Conservation (phyloP, 352 stramenopile genomes). For the Phytophthora kernoviae region DNA sequence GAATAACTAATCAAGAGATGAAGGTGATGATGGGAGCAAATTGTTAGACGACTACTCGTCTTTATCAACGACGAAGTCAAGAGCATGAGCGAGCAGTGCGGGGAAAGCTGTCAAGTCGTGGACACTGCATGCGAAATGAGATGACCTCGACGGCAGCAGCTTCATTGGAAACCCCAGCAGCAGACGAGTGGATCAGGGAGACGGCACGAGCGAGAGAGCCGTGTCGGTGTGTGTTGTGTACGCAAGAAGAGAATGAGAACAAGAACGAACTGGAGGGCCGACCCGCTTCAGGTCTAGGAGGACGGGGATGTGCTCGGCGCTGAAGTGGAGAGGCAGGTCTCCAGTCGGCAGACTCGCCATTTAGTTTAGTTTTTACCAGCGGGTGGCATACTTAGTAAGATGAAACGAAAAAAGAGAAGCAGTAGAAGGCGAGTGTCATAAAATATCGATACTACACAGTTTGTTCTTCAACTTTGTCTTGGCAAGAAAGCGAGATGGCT, state of each 20-base stretch:
- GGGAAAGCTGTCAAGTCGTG: conserved; percentile 33
- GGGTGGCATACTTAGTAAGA: conserved; percentile 28
- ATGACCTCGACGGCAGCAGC: conserved; percentile 15
- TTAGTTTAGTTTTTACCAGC: conserved; percentile 39
- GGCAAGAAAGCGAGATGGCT: too few species aligned
- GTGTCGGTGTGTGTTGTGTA: conserved; percentile 47
- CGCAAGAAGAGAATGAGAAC: conserved; percentile 28
- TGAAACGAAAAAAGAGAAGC: conserved; percentile 32
- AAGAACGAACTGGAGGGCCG: conserved; percentile 25
- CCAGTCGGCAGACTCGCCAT: conserved; percentile 22
- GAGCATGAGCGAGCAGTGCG: conserved; percentile 20
- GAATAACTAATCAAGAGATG: conserved; percentile 45
- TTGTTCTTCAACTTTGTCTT: conserved; percentile 14
- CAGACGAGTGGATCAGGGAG: conserved; percentile 24
- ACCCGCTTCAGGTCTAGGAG: background rate
- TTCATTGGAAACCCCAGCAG: conserved; percentile 28
- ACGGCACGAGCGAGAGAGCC: conserved; percentile 43
- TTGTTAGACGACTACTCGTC: conserved; percentile 38
- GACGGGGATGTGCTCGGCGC: conserved; percentile 13
- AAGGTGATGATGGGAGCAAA: conserved; percentile 11
- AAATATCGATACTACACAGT: conserved; percentile 24
- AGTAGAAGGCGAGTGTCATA: conserved; percentile 5
- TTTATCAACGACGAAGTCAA: conserved; percentile 24
- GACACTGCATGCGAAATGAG: conserved; percentile 20
- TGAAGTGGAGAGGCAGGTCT: conserved; percentile 23